A percentile compares a stretch with the other conserved stretches of the same genome.
These are phyloP conservation scores for Ogataea paraovalis DNA, from an alignment of 805 yeast species.

Conservation along the genomic window DNA sequence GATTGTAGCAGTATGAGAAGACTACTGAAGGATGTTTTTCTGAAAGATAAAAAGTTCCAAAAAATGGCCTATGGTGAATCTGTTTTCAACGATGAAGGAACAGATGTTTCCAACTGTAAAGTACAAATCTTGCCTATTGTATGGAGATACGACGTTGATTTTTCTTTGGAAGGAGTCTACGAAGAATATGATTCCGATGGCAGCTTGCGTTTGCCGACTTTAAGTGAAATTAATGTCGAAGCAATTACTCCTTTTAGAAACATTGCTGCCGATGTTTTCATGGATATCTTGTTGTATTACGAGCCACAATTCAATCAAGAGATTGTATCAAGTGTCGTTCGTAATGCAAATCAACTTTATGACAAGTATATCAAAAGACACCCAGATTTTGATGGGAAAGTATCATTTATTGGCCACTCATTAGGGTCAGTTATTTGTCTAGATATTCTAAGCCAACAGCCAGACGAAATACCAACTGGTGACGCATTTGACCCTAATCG, in stretches of 20 bases:
- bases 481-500: conserved; percentile 28
- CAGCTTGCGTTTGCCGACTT: conserved; percentile 48
- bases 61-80: conserved; percentile 32
- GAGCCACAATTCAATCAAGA: conserved; percentile 63
- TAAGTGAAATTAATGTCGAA: conserved; percentile 69
- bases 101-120: conserved; percentile 41
- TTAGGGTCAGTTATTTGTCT: conserved; percentile 82
- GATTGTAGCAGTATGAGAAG: conserved; percentile 65
- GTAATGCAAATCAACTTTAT: conserved; percentile 62
- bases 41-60: conserved; percentile 39
- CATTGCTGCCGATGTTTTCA: conserved; percentile 77
- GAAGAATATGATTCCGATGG: conserved; percentile 37
- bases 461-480: conserved; percentile 27
- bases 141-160: conserved; percentile 81
- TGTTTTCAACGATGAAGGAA: conserved; percentile 23
- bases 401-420: conserved; percentile 87
- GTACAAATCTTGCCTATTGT: conserved; percentile 86
- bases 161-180: conserved; percentile 43
- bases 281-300: conserved; percentile 77
- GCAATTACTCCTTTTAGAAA: conserved; percentile 76
- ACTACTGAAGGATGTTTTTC: conserved; percentile 48
- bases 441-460: conserved; percentile 62
- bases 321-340: conserved; percentile 58
- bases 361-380: conserved; percentile 54
- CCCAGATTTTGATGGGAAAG: conserved; percentile 73